Evolutionary conservation across 768 basidiomycete genomes (phyloP).

Genomic region (Suillus placidus): DNA sequence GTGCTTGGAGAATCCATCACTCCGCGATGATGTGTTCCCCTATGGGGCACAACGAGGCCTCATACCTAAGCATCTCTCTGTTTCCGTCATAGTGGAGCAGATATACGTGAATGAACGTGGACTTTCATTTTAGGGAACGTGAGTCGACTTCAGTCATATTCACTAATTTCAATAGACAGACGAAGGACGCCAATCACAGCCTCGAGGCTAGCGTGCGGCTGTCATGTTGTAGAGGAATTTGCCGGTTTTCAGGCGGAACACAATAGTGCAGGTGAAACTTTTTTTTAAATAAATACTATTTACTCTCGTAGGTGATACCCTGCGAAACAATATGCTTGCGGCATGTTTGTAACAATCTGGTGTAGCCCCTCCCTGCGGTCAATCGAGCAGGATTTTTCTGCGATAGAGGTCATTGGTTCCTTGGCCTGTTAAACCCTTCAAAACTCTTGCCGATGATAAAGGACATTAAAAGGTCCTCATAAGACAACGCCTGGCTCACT

Average conservation of each 20-base stretch:
- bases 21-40: conserved; percentile 7
- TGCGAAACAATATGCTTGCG: background rate
- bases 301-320: background rate
- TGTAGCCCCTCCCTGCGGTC: background rate
- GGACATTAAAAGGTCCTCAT: background rate
- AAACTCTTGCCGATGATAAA: background rate
- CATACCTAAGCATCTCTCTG: background rate
- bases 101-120: conserved; percentile 6
- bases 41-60: conserved; percentile 8
- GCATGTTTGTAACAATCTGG: background rate
- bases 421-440: background rate
- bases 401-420: too few relatives aligned
- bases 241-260: background rate
- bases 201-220: conserved; percentile 2
- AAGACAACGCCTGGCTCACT: background rate
- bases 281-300: background rate
- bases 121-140: conserved; percentile 3
- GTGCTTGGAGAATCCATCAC: conserved; percentile 11
- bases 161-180: conserved; percentile 3
- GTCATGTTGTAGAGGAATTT: background rate
- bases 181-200: conserved; percentile 1
- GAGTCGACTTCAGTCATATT: background rate
- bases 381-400: background rate
- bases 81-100: background rate
- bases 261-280: background rate